These are phyloP conservation scores for Trichoderma hamatum DNA, from an alignment of 2,329 filamentous ascomycete species.

Conservation along the genomic window DNA sequence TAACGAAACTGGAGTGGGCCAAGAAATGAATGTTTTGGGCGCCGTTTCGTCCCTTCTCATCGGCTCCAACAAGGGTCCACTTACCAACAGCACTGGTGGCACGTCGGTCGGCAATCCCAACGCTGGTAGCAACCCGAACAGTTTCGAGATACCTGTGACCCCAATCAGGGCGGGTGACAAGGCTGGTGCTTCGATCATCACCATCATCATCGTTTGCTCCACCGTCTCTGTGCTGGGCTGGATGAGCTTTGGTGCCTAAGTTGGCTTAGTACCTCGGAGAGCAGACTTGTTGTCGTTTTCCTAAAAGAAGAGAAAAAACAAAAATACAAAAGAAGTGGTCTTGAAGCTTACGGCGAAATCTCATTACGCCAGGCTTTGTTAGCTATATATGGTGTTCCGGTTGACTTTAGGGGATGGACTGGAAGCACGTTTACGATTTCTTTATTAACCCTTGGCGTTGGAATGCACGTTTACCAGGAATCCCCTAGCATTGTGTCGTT, in stretches of 20 bases:
- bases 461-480: slow-evolving; percentile 16
- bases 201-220: slow-evolving; percentile 47
- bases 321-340: background rate
- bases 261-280: background rate
- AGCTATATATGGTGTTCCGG: slow-evolving; percentile 6
- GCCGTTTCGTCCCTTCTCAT: slow-evolving; percentile 58
- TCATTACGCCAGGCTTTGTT: background rate
- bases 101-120: slow-evolving; percentile 51
- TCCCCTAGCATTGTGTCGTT: background rate
- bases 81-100: slow-evolving; percentile 55
- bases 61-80: slow-evolving; percentile 43
- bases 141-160: slow-evolving; percentile 38
- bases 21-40: slow-evolving; percentile 62
- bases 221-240: slow-evolving; percentile 49
- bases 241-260: slow-evolving; percentile 49
- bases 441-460: slow-evolving; percentile 20
- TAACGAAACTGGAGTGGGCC: slow-evolving; percentile 59
- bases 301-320: background rate
- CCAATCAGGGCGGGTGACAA: slow-evolving; percentile 49
- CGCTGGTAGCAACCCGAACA: slow-evolving; percentile 45
- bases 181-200: slow-evolving; percentile 54
- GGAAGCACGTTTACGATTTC: slow-evolving; percentile 7
- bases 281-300: background rate
- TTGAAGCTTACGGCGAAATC: background rate
- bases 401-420: slow-evolving; percentile 12